Conservation (phyloP, 345 rosid genomes). For the Cardamine chenopodiifolia region DNA sequence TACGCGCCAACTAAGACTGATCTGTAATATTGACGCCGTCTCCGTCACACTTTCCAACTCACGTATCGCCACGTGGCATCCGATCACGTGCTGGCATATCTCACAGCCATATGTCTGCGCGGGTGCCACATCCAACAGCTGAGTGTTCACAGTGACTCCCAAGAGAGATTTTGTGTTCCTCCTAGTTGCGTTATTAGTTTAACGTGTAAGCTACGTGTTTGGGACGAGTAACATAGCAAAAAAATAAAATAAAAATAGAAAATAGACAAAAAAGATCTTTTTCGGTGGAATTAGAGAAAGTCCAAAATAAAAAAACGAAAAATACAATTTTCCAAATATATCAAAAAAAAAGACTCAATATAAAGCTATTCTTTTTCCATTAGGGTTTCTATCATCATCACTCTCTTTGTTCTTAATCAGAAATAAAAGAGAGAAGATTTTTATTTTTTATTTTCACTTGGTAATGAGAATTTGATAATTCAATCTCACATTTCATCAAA, state of each 20-base stretch:
- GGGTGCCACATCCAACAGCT: conserved; percentile 10
- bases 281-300: conserved; percentile 23
- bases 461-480: neutral
- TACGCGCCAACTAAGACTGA: conserved; percentile 37
- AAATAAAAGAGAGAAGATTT: neutral
- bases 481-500: conserved; percentile 16
- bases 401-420: neutral
- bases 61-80: conserved; percentile 31
- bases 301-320: neutral
- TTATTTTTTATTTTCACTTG: neutral
- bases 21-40: conserved; percentile 39
- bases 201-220: conserved; percentile 39
- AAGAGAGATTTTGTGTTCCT: neutral
- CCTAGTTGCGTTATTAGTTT: neutral
- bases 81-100: conserved; percentile 21
- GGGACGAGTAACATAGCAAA: conserved; percentile 20
- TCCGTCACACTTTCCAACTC: conserved; percentile 35
- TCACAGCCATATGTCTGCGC: neutral
- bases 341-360: conserved; percentile 21
- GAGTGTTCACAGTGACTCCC: neutral
- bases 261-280: conserved; percentile 13
- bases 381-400: conserved; percentile 3
- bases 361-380: conserved; percentile 13
- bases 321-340: conserved; percentile 18
- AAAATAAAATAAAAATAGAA: neutral